phyloP scores from a whole-genome alignment of 805 yeast genomes.

The Starmerella bombi region DNA sequence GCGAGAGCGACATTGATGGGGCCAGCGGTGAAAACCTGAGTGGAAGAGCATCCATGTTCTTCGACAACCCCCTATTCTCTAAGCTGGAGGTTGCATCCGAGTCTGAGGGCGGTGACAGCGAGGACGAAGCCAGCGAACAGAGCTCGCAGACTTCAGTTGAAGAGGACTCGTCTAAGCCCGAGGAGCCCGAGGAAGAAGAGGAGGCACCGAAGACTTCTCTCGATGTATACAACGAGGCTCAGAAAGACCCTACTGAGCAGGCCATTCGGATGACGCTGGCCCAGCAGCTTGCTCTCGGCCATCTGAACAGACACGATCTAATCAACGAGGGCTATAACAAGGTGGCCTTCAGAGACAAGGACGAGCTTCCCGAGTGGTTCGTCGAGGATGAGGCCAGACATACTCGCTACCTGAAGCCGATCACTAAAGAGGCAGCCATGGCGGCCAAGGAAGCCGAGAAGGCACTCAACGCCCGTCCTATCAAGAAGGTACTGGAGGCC shows the following conservation, averaged over 20 bases:
- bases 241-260: conserved; percentile 27
- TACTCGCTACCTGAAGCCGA: conserved; percentile 72
- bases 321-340: conserved; percentile 88
- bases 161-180: conserved; percentile 8
- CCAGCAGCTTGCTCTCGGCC: conserved; percentile 85
- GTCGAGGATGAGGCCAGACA: conserved; percentile 81
- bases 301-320: conserved; percentile 67
- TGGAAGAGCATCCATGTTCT: conserved; percentile 29
- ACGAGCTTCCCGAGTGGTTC: conserved; percentile 94
- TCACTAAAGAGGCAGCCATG: conserved; percentile 83
- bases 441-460: conserved; percentile 63
- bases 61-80: conserved; percentile 29
- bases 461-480: conserved; percentile 90
- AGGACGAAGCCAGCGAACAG: conserved; percentile 1
- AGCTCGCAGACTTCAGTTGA: conserved; percentile 1
- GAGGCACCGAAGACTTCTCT: conserved; percentile 6
- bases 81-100: conserved; percentile 21
- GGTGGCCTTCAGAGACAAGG: conserved; percentile 81
- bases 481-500: conserved; percentile 97
- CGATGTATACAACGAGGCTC: conserved; percentile 16
- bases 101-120: conserved; percentile 18
- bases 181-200: conserved; percentile 17
- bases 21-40: conserved; percentile 25
- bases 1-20: conserved; percentile 12
- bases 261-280: conserved; percentile 73